phyloP scores from a whole-genome alignment of 1,284 basidiomycete species.

The Tilletia setariae region DNA sequence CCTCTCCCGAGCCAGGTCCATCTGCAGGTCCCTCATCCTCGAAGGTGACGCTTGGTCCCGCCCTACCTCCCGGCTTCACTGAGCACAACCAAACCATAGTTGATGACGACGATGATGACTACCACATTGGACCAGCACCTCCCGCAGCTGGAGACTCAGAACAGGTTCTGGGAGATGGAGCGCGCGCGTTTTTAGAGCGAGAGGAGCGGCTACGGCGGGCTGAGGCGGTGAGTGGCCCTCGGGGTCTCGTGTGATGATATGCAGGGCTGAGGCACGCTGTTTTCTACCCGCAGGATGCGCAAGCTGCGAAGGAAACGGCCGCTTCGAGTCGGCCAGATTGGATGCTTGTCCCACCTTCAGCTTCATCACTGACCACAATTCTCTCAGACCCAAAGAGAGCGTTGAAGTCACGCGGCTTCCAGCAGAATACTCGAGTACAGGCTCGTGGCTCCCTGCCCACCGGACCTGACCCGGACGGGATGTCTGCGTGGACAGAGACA shows the following conservation, averaged over 20 bases:
- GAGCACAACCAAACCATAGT: not conserved
- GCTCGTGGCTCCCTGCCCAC: conserved; percentile 17
- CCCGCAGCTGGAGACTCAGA: not conserved
- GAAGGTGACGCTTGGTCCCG: conserved; percentile 23
- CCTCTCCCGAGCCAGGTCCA: too few species aligned
- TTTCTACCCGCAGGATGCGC: conserved; percentile 19
- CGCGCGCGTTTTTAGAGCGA: conserved; percentile 28
- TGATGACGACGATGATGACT: not conserved
- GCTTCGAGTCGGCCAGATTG: conserved; percentile 33
- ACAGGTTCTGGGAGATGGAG: conserved; percentile 20
- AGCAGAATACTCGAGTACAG: conserved; percentile 32
- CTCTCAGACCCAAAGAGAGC: conserved; percentile 30
- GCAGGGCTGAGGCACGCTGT: not conserved
- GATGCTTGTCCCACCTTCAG: conserved; percentile 36
- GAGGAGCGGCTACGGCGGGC: conserved; percentile 28
- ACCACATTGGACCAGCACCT: conserved; percentile 23
- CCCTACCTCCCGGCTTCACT: conserved; percentile 23
- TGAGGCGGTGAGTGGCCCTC: conserved; percentile 18
- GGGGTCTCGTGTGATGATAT: not conserved
- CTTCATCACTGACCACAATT: conserved; percentile 26
- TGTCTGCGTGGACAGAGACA: conserved; percentile 42
- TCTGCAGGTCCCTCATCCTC: conserved; percentile 9
- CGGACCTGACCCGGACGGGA: conserved; percentile 26
- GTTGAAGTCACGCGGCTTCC: conserved; percentile 35
- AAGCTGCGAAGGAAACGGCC: conserved; percentile 23